A percentile compares a stretch with the other conserved stretches of the same genome.
Conservation (phyloP, 768 basidiomycete species). For the Pulveroboletus sp. region DNA sequence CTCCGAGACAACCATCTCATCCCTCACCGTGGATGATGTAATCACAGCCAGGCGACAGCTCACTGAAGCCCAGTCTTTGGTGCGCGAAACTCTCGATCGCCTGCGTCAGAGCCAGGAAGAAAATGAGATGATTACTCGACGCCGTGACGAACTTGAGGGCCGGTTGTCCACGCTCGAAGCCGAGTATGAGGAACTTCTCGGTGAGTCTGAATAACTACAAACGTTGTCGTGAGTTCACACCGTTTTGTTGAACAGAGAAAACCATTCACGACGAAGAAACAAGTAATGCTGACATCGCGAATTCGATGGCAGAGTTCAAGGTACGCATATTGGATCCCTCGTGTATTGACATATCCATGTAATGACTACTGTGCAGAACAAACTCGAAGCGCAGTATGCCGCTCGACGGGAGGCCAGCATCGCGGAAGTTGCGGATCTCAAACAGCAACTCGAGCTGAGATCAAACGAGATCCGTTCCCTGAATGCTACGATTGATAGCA, state of each 20-base stretch:
- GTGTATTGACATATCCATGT: neutral
- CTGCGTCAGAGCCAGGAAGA: constrained; percentile 91
- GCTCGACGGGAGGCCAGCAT: constrained; percentile 89
- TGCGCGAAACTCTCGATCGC: constrained; percentile 88
- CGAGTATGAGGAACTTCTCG: constrained; percentile 96
- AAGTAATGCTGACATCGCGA: constrained; percentile 76
- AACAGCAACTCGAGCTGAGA: constrained; percentile 85
- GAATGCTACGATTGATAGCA: constrained; percentile 83
- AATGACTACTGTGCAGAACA: constrained; percentile 52
- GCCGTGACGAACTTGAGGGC: constrained; percentile 85
- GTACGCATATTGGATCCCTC: constrained; percentile 33
- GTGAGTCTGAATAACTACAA: constrained; percentile 42
- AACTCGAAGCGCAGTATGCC: constrained; percentile 91
- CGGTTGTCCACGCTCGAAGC: constrained; percentile 79
- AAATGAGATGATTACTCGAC: constrained; percentile 76
- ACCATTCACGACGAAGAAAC: constrained; percentile 87
- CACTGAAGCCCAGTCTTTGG: constrained; percentile 79
- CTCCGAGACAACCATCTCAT: constrained; percentile 48
- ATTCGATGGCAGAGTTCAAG: constrained; percentile 91
- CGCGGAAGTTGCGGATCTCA: constrained; percentile 81
- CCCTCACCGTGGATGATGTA: constrained; percentile 73
- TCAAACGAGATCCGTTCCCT: constrained; percentile 80
- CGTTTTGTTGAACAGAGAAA: constrained; percentile 62
- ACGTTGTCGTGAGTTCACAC: constrained; percentile 2
- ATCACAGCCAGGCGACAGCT: constrained; percentile 83